phyloP scores from a whole-genome alignment of 129 eudicot genomes.

The Chrysanthemum makinoi region DNA sequence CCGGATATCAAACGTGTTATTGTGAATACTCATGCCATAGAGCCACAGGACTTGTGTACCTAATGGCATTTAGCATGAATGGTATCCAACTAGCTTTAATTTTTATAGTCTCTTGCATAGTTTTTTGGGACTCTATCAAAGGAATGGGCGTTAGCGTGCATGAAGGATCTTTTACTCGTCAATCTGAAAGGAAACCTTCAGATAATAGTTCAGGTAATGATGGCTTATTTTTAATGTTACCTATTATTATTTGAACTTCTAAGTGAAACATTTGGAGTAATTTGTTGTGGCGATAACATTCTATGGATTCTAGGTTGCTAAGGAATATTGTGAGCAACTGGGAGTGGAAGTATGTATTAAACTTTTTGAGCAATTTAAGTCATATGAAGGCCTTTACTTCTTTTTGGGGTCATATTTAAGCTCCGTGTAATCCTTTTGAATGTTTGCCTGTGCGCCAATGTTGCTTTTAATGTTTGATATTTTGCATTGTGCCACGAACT shows the following conservation, averaged over 20 bases:
- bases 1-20: slow-evolving; percentile 96
- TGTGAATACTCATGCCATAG: slow-evolving; percentile 99
- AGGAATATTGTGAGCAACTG: too few relatives aligned
- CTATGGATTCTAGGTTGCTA: too few relatives aligned
- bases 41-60: slow-evolving; percentile 68
- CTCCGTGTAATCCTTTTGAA: too few relatives aligned
- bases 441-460: too few relatives aligned
- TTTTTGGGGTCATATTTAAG: too few relatives aligned
- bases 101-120: slow-evolving; percentile 85
- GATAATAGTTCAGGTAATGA: slow-evolving; percentile 90
- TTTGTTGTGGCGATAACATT: too few relatives aligned
- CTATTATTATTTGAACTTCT: not conserved
- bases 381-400: too few relatives aligned
- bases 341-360: too few relatives aligned
- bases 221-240: not conserved
- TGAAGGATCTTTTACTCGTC: slow-evolving; percentile 97
- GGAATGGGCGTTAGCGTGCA: slow-evolving; percentile 98
- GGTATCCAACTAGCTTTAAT: slow-evolving; percentile 21
- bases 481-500: too few relatives aligned
- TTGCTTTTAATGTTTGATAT: too few relatives aligned
- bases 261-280: too few relatives aligned
- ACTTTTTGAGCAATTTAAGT: too few relatives aligned
- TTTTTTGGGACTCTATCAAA: slow-evolving; percentile 91
- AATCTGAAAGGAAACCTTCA: slow-evolving; percentile 98
- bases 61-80: not conserved